Evolutionary conservation across 140 eudicot species (phyloP).

Genomic region (Cichorium intybus): DNA sequence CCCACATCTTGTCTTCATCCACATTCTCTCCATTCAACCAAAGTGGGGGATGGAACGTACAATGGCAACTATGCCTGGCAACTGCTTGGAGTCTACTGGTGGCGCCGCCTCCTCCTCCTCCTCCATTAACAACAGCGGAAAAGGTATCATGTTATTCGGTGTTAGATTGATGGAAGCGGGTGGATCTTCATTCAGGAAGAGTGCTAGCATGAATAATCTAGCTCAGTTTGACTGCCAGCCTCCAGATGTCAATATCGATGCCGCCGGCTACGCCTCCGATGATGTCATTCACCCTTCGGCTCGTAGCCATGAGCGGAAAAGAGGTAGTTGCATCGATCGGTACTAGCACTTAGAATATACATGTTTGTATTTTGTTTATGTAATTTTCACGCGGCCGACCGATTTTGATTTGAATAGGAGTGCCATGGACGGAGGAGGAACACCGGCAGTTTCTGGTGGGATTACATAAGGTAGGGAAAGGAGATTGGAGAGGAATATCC

Average conservation of each 20-base stretch:
- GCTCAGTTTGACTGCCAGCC: constrained; percentile 38
- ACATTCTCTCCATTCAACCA: background rate
- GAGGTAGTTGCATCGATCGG: constrained; percentile 25
- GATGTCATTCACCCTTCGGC: constrained; percentile 42
- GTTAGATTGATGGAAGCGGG: constrained; percentile 29
- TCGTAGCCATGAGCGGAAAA: constrained; percentile 43
- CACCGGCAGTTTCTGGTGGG: constrained; percentile 39
- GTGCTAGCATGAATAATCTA: constrained; percentile 44
- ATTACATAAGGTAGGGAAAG: constrained; percentile 42
- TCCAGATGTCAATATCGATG: constrained; percentile 21
- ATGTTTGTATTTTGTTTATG: background rate
- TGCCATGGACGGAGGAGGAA: constrained; percentile 57
- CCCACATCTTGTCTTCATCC: constrained; percentile 3
- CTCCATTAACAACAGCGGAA: background rate
- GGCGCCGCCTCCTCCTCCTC: constrained; percentile 6
- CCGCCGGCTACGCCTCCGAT: constrained; percentile 43
- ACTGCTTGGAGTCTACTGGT: background rate
- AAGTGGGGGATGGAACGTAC: background rate
- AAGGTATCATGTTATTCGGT: constrained; percentile 39
- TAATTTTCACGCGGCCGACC: background rate
- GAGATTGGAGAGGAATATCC: constrained; percentile 54
- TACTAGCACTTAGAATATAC: background rate
- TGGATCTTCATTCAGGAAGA: constrained; percentile 28
- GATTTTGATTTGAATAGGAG: constrained; percentile 28
- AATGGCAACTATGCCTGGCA: constrained; percentile 13